Evolutionary conservation across 2,329 filamentous ascomycete species (phyloP).

Genomic region (Ophiocordyceps camponoti-floridani): DNA sequence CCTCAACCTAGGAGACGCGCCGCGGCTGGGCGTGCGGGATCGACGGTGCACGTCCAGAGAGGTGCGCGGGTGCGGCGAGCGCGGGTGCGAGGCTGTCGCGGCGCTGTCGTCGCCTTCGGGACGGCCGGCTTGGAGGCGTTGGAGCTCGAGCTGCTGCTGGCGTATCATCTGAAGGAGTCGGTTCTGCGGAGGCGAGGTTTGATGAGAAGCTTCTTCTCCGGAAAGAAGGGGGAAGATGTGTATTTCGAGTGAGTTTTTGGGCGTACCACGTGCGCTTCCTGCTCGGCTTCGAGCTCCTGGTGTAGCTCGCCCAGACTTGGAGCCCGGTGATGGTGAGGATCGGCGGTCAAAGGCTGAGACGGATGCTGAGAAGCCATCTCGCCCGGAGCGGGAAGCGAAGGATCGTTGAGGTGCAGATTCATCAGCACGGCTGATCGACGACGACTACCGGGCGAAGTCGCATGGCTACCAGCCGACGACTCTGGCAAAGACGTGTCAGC

Average conservation of each 20-base stretch:
- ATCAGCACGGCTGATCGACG: slow-evolving; percentile 52
- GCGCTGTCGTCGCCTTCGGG: slow-evolving; percentile 30
- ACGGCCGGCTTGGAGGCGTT: slow-evolving; percentile 34
- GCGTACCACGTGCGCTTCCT: slow-evolving; percentile 58
- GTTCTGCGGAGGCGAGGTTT: too few species aligned
- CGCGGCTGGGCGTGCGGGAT: slow-evolving; percentile 41
- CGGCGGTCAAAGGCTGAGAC: slow-evolving; percentile 15
- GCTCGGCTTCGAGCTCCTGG: slow-evolving; percentile 62
- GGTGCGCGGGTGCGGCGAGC: slow-evolving; percentile 36
- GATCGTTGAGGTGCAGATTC: slow-evolving; percentile 60
- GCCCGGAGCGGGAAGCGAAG: slow-evolving; percentile 45
- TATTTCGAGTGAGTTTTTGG: too few species aligned
- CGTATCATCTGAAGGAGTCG: slow-evolving; percentile 62
- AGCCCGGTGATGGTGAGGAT: slow-evolving; percentile 45
- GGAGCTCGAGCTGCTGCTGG: slow-evolving; percentile 54
- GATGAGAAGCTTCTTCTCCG: too few species aligned
- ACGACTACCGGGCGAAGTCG: slow-evolving; percentile 30
- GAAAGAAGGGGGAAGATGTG: too few species aligned
- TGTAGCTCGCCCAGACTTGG: slow-evolving; percentile 63
- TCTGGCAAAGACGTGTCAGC: too few species aligned
- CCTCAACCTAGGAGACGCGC: slow-evolving; percentile 36
- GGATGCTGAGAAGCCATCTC: slow-evolving; percentile 44
- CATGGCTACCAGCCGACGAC: slow-evolving; percentile 35
- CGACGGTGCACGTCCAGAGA: slow-evolving; percentile 41
- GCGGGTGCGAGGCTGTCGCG: slow-evolving; percentile 17